Percentiles rank a stretch among this genome's conserved stretches.
Evolutionary conservation across 805 yeast species (phyloP).

Genomic region (Jamesozyma hellenica): DNA sequence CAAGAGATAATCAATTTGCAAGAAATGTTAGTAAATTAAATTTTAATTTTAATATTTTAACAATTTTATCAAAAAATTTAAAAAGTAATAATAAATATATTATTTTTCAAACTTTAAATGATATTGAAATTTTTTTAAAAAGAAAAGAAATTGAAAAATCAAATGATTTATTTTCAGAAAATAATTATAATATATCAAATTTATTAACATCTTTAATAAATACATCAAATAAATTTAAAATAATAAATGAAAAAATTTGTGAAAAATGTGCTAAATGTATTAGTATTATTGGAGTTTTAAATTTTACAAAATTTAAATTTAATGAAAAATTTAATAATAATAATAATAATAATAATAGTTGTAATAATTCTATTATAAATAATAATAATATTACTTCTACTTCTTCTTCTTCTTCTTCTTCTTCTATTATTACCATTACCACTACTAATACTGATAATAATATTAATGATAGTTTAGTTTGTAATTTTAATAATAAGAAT

Average conservation of each 20-base stretch:
- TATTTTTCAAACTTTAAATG: slow-evolving; percentile 60
- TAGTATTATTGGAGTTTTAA: slow-evolving; percentile 69
- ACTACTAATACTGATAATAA: too few species aligned
- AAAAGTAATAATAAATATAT: slow-evolving; percentile 39
- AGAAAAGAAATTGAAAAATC: slow-evolving; percentile 38
- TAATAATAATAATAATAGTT: too few species aligned
- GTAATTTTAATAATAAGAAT: slow-evolving; percentile 49
- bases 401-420: too few species aligned
- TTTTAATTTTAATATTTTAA: slow-evolving; percentile 15
- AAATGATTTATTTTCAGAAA: slow-evolving; percentile 32
- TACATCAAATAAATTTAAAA: slow-evolving; percentile 47
- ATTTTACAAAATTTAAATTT: slow-evolving; percentile 45
- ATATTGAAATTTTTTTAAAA: slow-evolving; percentile 44
- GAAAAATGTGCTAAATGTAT: slow-evolving; percentile 57
- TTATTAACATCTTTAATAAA: slow-evolving; percentile 46
- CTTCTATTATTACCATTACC: too few species aligned
- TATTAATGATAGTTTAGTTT: slow-evolving; percentile 41
- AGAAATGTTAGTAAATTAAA: slow-evolving; percentile 33
- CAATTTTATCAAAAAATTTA: slow-evolving; percentile 22
- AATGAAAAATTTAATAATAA: too few species aligned
- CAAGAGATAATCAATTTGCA: slow-evolving; percentile 43
- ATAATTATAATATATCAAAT: slow-evolving; percentile 30
- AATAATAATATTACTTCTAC: too few species aligned
- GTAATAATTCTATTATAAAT: slow-evolving; percentile 30
- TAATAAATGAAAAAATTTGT: slow-evolving; percentile 39